Evolutionary conservation across 1,284 basidiomycete genomes (phyloP), one percentile per base, ranked within the genome.

Genomic region (Pholiota adiposa): DNA sequence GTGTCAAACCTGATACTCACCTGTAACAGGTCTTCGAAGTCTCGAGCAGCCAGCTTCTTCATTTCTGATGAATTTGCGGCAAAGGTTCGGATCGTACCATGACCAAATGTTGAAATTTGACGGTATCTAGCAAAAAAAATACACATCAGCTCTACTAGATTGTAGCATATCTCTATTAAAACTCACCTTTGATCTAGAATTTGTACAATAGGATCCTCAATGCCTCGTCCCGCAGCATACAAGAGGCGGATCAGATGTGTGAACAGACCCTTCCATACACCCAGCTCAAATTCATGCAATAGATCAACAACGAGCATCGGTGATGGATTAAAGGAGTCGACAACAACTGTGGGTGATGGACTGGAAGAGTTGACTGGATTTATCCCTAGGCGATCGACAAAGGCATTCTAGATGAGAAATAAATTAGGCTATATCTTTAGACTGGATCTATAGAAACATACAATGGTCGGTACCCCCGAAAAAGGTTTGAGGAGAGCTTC

Each of bases 1-100:
- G 14, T 8, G 14, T 2, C 23, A 40, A 40, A 27, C 6, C 11
- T 4, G n/a, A 8, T 41, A 1, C 34, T 40, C 23, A 52, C 51
- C 38, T 52, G 51, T 0, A 78, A 63, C 0, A 77, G 52, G 43
- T 79, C 75, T 60, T 77, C 71, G 56, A 66, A 77, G 58, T 78
- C 72, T 14, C 68, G 66, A 2, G 74, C 75, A 1, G 72, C 74
- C 19, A 76, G 53, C 53, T 73, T 68, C 59, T 74, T 74, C 65
- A 77, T 65, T 19, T 72, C 74, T 1, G 73, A 72, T 1, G 63
- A 64, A 60, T 76, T 75, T 1, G 60, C 63, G 1, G 61, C 25
- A 61, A 77, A 77, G 1, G 56, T 38, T 2, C 73, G 61, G 9
- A 77, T 74, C 0, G 71, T 71, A 38, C 58, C 61, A 6, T 50